Evolutionary conservation across 192 early-diverging fungal species (phyloP).

Genomic region (Coemansia sp.): DNA sequence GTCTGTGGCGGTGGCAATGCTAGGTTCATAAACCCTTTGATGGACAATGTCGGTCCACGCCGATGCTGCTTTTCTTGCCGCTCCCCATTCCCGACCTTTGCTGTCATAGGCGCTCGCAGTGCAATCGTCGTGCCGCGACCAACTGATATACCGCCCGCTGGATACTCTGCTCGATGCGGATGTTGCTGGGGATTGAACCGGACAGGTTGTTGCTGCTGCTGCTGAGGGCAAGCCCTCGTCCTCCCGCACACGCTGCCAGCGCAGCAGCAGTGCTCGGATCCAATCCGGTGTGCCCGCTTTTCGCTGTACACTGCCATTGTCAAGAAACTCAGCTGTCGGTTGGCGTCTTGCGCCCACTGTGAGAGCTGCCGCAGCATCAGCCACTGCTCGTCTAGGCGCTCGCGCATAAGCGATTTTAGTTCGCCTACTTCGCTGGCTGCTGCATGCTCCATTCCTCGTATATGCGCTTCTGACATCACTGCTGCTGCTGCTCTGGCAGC

Average conservation of each 20-base stretch:
- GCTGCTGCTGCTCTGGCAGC: constrained; percentile 3
- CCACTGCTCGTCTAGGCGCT: constrained; percentile 51
- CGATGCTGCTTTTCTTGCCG: neutral
- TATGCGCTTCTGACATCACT: neutral
- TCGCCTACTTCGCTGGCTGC: constrained; percentile 25
- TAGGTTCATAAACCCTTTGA: constrained; percentile 18
- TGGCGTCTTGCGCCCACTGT: constrained; percentile 35
- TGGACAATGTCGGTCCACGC: constrained; percentile 15
- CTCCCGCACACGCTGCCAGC: neutral
- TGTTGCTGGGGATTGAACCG: constrained; percentile 23
- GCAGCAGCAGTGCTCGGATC: no score
- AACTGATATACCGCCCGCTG: neutral
- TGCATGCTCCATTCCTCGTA: neutral
- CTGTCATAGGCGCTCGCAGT: constrained; percentile 9
- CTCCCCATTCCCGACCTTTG: neutral
- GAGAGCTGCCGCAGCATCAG: constrained; percentile 35
- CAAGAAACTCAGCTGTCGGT: constrained; percentile 27
- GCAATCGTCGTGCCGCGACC: constrained; percentile 20
- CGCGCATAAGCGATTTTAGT: constrained; percentile 22
- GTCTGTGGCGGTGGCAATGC: neutral
- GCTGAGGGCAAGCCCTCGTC: neutral
- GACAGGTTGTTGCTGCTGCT: constrained; percentile 15
- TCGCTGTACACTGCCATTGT: constrained; percentile 16
- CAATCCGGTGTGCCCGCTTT: neutral
- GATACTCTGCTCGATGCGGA: neutral